Conservation (phyloP, 2,329 filamentous ascomycete genomes). For the Phialophora verrucosa region DNA sequence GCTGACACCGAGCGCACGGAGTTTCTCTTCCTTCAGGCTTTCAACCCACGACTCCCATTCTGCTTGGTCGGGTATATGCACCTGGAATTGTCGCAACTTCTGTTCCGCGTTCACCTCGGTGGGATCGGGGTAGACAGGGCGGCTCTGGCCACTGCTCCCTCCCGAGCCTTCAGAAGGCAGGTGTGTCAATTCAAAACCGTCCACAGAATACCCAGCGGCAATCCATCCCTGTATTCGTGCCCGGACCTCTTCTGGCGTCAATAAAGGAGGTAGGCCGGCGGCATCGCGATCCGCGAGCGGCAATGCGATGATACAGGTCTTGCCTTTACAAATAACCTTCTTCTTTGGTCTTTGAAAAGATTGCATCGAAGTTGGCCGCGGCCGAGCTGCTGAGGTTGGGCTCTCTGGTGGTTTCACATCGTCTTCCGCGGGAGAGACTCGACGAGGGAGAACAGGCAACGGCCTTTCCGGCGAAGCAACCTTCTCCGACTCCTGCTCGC, state of each 20-base stretch:
- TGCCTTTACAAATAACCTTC: slow-evolving; percentile 76
- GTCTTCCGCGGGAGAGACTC: slow-evolving; percentile 13
- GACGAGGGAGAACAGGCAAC: slow-evolving; percentile 19
- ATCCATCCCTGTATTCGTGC: slow-evolving; percentile 50
- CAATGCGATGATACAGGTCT: slow-evolving; percentile 73
- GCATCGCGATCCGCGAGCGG: slow-evolving; percentile 72
- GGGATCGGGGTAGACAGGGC: slow-evolving; percentile 51
- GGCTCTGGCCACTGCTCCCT: slow-evolving; percentile 46
- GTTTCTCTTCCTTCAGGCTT: slow-evolving; percentile 85
- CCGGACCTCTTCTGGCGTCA: slow-evolving; percentile 49
- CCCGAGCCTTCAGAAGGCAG: not conserved
- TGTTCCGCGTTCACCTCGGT: slow-evolving; percentile 47
- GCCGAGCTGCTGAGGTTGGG: slow-evolving; percentile 47
- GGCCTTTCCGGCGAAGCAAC: slow-evolving; percentile 16
- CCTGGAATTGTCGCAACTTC: slow-evolving; percentile 43
- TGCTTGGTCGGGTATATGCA: slow-evolving; percentile 53
- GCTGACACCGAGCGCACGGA: slow-evolving; percentile 87
- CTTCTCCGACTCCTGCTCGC: slow-evolving; percentile 14
- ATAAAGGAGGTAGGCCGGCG: slow-evolving; percentile 48
- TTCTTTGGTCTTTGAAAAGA: slow-evolving; percentile 61
- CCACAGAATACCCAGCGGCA: slow-evolving; percentile 51
- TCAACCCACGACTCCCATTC: slow-evolving; percentile 81
- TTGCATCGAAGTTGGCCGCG: slow-evolving; percentile 52
- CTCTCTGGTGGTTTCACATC: slow-evolving; percentile 21
- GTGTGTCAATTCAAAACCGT: slow-evolving; percentile 48